Evolutionary conservation across 2,329 filamentous ascomycete species (phyloP), one percentile per base, ranked within the genome.

Genomic region (Colletotrichum sp.): DNA sequence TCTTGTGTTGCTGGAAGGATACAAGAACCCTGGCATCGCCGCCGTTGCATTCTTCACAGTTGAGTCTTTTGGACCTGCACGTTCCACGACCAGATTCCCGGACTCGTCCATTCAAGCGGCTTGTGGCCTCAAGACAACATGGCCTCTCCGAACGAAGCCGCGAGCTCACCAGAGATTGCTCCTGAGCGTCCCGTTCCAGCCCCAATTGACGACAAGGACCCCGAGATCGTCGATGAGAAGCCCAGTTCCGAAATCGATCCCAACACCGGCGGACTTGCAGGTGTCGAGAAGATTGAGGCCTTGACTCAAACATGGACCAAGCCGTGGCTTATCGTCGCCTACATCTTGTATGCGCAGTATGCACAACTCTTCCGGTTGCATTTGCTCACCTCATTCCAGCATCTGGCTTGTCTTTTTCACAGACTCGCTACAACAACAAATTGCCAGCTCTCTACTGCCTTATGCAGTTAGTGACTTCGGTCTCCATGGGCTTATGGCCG

Each of bases 401-500:
- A 84, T 88, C 65, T 89, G 85, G 78, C 77, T 87, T 2, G 82
- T 89, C 75, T 84, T 85, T 69, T 86, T 89, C 69, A 83, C 87
- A 67, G 84, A 86, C 69, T 85, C 84, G 28, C 80, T 89, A 16
- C 84, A 86, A 63, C 83, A 83, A 16, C 82, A 83, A 62, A 83
- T 87, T 69, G 83, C 84, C 6, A 71, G 79, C 18, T 81, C 82
- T 16, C 78, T 84, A 16, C 67, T 77, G 4, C 77, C 82, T 10
- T 85, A 82, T 70, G 85, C 88, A 68, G 83, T 80, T 1, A 82
- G 80, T 72, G 79, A 77, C 16, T 91, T 89, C 77, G 80, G 83
- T 28, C 78, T 82, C 12, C 89, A 90, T 77, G 89, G 88, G 10
- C 83, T 91, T 18, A 81, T 88, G 34, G 84, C 86, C 4, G 84